phyloP scores from a whole-genome alignment of 768 basidiomycete genomes.

The Coprinopsis marcescibilis region DNA sequence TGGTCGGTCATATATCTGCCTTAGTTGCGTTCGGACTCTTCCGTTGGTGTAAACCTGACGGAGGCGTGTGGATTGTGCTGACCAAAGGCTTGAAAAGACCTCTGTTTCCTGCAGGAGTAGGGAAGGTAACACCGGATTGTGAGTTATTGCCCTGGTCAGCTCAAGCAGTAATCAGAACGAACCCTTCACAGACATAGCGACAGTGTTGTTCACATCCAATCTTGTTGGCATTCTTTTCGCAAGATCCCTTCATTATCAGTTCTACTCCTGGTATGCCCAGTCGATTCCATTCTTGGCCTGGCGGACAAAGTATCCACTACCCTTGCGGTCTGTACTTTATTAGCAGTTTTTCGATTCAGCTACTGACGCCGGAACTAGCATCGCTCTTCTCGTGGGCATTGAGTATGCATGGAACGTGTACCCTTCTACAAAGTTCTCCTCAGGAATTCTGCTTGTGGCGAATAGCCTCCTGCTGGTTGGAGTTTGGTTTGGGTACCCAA shows the following conservation, averaged over 20 bases:
- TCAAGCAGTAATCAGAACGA: too few relatives aligned
- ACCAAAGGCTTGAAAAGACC: constrained; percentile 49
- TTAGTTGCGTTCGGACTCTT: constrained; percentile 63
- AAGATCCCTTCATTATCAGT: constrained; percentile 95
- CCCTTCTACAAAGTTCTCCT: constrained; percentile 20
- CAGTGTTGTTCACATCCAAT: constrained; percentile 86
- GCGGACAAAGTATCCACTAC: constrained; percentile 59
- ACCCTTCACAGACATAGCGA: constrained; percentile 56
- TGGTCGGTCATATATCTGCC: constrained; percentile 57
- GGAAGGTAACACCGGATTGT: constrained; percentile 60
- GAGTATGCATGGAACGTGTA: constrained; percentile 18
- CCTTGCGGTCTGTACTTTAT: constrained; percentile 47
- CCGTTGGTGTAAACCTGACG: constrained; percentile 73
- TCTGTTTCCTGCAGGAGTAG: constrained; percentile 37
- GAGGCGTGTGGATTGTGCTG: constrained; percentile 57
- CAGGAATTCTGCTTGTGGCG: constrained; percentile 22
- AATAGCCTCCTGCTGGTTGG: constrained; percentile 26
- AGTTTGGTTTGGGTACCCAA: constrained; percentile 25
- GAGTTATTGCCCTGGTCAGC: too few relatives aligned
- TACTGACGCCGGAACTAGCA: constrained; percentile 1
- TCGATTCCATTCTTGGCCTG: constrained; percentile 82
- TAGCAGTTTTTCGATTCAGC: not conserved
- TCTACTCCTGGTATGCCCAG: constrained; percentile 96
- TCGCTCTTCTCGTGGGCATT: constrained; percentile 9
- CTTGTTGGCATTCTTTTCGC: constrained; percentile 89